phyloP scores from a whole-genome alignment of 352 stramenopile genomes.

The Aphanomyces invadans region DNA sequence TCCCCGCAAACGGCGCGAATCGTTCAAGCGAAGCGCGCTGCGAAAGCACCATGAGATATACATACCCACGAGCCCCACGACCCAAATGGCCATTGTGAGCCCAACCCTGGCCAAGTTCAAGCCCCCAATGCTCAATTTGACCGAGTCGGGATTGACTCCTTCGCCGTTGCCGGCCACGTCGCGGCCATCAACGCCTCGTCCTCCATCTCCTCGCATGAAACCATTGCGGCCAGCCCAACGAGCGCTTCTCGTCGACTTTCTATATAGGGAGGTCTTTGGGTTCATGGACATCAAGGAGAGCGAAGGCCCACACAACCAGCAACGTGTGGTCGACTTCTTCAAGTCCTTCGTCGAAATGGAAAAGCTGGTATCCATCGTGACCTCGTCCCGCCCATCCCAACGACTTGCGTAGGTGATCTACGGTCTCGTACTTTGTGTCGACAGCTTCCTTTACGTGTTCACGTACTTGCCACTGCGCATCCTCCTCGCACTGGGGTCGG shows the following conservation, averaged over 20 bases:
- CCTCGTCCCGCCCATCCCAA: background rate
- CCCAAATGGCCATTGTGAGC: background rate
- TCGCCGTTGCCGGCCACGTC: background rate
- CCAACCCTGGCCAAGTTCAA: conserved; percentile 10
- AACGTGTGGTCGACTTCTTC: conserved; percentile 79
- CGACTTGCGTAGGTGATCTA: conserved; percentile 60
- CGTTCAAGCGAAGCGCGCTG: background rate
- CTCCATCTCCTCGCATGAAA: conserved; percentile 11
- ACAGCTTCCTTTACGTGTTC: conserved; percentile 97
- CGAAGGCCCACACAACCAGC: conserved; percentile 56
- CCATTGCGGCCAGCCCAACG: background rate
- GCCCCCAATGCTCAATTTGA: conserved; percentile 1
- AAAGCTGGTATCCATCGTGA: conserved; percentile 25
- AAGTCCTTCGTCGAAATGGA: conserved; percentile 64
- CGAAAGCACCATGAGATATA: conserved; percentile 4
- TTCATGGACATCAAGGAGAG: conserved; percentile 70
- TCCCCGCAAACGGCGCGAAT: conserved; percentile 6
- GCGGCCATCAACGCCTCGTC: background rate
- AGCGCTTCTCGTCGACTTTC: conserved; percentile 39
- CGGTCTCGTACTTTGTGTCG: conserved; percentile 91
- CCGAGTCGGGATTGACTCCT: background rate
- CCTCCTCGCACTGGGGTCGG: conserved; percentile 65
- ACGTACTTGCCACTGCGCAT: conserved; percentile 93
- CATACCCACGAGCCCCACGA: background rate
- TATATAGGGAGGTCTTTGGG: conserved; percentile 82